Evolutionary conservation across 495 filamentous ascomycete genomes (phyloP).

Genomic region (Aspergillus sparsus): DNA sequence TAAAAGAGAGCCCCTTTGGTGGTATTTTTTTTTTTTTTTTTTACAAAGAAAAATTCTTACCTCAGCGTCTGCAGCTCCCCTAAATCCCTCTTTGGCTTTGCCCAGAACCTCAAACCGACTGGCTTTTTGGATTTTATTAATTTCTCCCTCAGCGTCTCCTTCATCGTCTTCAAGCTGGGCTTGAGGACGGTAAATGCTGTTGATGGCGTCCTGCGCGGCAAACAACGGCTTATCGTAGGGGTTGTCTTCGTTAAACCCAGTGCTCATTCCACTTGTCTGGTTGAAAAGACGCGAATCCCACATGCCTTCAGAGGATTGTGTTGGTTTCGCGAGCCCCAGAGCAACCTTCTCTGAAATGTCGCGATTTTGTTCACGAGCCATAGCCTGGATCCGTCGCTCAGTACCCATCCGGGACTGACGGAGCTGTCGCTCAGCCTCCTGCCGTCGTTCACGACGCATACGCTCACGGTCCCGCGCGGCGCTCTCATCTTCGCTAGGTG

Average conservation of each 20-base stretch:
- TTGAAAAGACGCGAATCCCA: conserved; percentile 97
- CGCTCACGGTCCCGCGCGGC: conserved; percentile 71
- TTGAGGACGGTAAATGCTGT: conserved; percentile 86
- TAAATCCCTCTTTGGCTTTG: conserved; percentile 83
- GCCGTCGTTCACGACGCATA: conserved; percentile 72
- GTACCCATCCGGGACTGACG: conserved; percentile 95
- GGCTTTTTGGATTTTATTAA: conserved; percentile 82
- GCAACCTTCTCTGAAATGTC: conserved; percentile 98
- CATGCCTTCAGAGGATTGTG: conserved; percentile 86
- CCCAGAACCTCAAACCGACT: conserved; percentile 85
- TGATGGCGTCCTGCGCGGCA: conserved; percentile 93
- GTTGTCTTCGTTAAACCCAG: conserved; percentile 97
- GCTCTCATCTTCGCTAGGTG: conserved; percentile 64
- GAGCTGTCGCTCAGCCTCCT: conserved; percentile 83
- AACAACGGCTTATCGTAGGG: conserved; percentile 97
- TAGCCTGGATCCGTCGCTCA: conserved; percentile 82
- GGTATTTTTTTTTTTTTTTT: no score
- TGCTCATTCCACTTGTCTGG: conserved; percentile 82
- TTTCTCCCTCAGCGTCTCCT: conserved; percentile 77
- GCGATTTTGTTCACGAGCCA: conserved; percentile 93
- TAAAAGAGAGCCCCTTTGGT: neutral
- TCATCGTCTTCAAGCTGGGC: conserved; percentile 71
- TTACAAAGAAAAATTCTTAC: conserved; percentile 44
- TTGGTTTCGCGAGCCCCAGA: conserved; percentile 91
- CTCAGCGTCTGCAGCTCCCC: conserved; percentile 85